These are phyloP conservation scores for Hemerocallis citrina DNA, from an alignment of 106 monocot species.

Conservation along the genomic window DNA sequence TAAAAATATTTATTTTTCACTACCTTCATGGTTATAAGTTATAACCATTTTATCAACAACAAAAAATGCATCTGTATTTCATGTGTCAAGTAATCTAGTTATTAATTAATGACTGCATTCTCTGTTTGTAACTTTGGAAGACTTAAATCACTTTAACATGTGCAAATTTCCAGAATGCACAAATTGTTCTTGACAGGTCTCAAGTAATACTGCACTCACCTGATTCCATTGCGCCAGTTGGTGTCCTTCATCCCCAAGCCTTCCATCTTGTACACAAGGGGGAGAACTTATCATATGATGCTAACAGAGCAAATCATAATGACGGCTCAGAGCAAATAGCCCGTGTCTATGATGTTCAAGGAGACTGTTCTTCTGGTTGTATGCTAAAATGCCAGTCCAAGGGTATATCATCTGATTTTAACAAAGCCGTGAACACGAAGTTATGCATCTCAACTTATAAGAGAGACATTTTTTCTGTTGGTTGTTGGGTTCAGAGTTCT, in stretches of 20 bases:
- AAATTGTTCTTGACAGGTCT: conserved; percentile 79
- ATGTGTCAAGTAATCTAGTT: too few species aligned
- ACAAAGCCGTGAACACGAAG: conserved; percentile 5
- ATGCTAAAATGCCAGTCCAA: conserved; percentile 16
- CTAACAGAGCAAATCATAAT: conserved; percentile 1
- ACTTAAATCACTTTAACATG: conserved; percentile 7
- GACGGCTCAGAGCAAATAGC: conserved; percentile 8
- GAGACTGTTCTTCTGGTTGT: conserved; percentile 15
- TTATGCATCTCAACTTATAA: conserved; percentile 53
- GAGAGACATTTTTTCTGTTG: conserved; percentile 48
- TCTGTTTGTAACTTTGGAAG: too few species aligned
- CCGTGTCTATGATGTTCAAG: conserved; percentile 41
- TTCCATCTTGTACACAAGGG: conserved; percentile 67
- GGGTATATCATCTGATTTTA: conserved; percentile 7
- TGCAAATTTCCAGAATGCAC: conserved; percentile 59
- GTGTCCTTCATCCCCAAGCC: conserved; percentile 73
- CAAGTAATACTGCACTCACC: conserved; percentile 69
- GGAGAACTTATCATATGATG: conserved; percentile 6
- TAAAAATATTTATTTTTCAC: too few species aligned
- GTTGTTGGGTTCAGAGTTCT: conserved; percentile 64
- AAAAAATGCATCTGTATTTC: too few species aligned
- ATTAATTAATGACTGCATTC: too few species aligned
- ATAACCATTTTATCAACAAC: too few species aligned
- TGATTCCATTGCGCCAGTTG: conserved; percentile 90
- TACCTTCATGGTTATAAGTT: too few species aligned